phyloP scores from a whole-genome alignment of 116 monocot species.

The Iris pallida region DNA sequence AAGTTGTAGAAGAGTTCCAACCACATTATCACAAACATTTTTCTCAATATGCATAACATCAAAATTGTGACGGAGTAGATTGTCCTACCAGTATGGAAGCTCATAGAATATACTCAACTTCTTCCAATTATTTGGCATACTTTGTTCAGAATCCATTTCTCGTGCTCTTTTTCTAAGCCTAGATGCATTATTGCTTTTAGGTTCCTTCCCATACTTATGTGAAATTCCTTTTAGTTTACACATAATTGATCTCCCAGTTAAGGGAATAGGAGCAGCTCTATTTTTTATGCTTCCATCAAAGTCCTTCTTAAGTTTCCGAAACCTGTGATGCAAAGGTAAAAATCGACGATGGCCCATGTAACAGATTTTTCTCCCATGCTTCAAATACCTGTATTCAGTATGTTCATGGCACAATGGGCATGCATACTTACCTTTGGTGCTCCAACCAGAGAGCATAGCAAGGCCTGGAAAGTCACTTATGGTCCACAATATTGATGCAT shows the following conservation, averaged over 20 bases:
- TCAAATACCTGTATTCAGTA: neutral
- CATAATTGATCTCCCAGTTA: neutral
- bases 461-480: neutral
- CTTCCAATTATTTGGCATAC: too few relatives aligned
- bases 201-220: neutral
- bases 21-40: conserved; percentile 13
- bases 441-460: conserved; percentile 4
- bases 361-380: conserved; percentile 1
- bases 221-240: neutral
- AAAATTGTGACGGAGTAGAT: neutral
- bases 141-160: neutral
- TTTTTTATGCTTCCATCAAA: neutral
- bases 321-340: neutral
- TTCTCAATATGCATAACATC: conserved; percentile 18
- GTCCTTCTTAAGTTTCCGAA: neutral
- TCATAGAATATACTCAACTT: conserved; percentile 2
- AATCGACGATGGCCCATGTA: conserved; percentile 8
- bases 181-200: neutral
- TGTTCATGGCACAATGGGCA: neutral
- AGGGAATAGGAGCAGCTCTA: neutral
- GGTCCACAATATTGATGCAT: neutral
- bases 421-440: neutral
- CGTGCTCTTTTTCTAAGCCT: neutral
- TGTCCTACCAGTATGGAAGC: conserved; percentile 2
- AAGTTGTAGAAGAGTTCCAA: conserved; percentile 1